Percentiles rank a stretch among this genome's conserved stretches.
Evolutionary conservation across 1,284 basidiomycete species (phyloP).

Genomic region (Cutaneotrichosporon curvatum): DNA sequence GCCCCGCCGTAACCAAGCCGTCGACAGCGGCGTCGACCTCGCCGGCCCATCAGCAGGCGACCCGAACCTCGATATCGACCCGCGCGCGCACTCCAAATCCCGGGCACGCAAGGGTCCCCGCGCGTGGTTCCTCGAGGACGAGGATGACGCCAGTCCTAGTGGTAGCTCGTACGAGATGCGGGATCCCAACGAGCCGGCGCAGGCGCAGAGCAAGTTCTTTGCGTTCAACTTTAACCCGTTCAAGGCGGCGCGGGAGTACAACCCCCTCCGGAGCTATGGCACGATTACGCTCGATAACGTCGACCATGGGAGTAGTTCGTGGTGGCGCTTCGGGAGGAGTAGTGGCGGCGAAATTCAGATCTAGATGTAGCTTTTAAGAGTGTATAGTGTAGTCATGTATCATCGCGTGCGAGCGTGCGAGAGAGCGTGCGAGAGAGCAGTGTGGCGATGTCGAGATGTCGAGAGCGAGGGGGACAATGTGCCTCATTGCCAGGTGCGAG

Average conservation of each 20-base stretch:
- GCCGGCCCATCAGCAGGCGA: conserved; percentile 20
- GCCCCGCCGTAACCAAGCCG: conserved; percentile 31
- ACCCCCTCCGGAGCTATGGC: conserved; percentile 3
- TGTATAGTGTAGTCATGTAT: conserved; percentile 4
- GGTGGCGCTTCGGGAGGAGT: conserved; percentile 2
- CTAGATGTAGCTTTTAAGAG: not conserved
- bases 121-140: not conserved
- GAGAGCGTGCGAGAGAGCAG: not conserved
- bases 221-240: too few species aligned
- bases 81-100: not conserved
- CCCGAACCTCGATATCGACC: conserved; percentile 1
- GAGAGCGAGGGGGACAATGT: too few species aligned
- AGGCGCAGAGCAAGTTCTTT: too few species aligned
- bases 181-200: too few species aligned
- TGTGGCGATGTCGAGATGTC: too few species aligned
- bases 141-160: conserved; percentile 1
- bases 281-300: conserved; percentile 5
- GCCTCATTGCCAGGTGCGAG: too few species aligned
- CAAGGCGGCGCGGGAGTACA: not conserved
- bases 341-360: not conserved
- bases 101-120: not conserved
- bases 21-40: conserved; percentile 36
- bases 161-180: conserved; percentile 1
- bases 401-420: not conserved
- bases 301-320: not conserved